Conservation (phyloP, 2,329 filamentous ascomycete species). For the Blastomyces gilchristii region DNA sequence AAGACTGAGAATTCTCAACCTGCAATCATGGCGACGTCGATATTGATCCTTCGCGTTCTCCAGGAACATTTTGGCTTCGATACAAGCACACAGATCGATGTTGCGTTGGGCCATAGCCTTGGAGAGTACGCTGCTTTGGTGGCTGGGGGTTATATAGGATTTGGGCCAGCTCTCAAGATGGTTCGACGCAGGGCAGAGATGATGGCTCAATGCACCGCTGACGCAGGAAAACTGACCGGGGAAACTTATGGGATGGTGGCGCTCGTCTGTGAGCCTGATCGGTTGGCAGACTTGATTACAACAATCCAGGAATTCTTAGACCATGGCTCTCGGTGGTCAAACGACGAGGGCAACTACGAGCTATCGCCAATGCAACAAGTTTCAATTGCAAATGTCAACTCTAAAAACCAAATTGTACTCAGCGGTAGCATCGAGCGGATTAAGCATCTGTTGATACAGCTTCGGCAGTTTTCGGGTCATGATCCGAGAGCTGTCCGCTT, state of each 20-base stretch:
- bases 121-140: slow-evolving; percentile 90
- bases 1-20: slow-evolving; percentile 83
- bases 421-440: slow-evolving; percentile 79
- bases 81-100: slow-evolving; percentile 59
- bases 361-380: slow-evolving; percentile 75
- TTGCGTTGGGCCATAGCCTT: slow-evolving; percentile 80
- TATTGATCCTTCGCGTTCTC: slow-evolving; percentile 78
- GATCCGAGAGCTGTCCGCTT: slow-evolving; percentile 79
- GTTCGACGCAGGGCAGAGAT: slow-evolving; percentile 68
- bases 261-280: slow-evolving; percentile 73
- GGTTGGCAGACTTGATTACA: slow-evolving; percentile 57
- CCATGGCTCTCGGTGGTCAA: slow-evolving; percentile 53
- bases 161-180: slow-evolving; percentile 66
- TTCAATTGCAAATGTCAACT: slow-evolving; percentile 86
- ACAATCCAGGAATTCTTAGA: slow-evolving; percentile 72
- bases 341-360: slow-evolving; percentile 57
- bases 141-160: slow-evolving; percentile 67
- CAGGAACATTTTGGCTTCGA: slow-evolving; percentile 76
- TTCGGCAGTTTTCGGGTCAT: slow-evolving; percentile 81
- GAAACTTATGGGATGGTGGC: slow-evolving; percentile 93
- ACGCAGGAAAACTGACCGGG: slow-evolving; percentile 56
- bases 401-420: slow-evolving; percentile 90
- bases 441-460: slow-evolving; percentile 67
- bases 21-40: slow-evolving; percentile 89
- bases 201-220: slow-evolving; percentile 66